Evolutionary conservation across 768 basidiomycete species (phyloP), one percentile per base, ranked within the genome.

Genomic region (Amyloporia xantha): DNA sequence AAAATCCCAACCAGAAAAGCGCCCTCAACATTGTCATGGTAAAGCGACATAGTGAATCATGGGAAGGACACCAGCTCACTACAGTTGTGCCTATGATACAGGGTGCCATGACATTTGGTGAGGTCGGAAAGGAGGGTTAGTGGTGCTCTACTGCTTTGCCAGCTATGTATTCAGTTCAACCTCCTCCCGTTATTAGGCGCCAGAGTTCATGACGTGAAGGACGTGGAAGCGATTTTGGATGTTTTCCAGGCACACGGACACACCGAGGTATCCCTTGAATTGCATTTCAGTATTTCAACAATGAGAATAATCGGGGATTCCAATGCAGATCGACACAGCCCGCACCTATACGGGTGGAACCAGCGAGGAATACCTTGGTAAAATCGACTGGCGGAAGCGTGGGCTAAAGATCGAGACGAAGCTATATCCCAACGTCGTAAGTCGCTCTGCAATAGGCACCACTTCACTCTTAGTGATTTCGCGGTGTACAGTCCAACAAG

Each of bases 321-420:
- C n/a, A n/a, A n/a, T 30, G 20, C 41, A 67, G 59, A 48, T 68
- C 36, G 67, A 68, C 48, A 60, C 62, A 33, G 57, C 58, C 2
- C 53, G 60, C 13, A 24, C 45, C n/a, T 67, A 66, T 48, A 41
- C 47, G 5, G 58, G 56, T 1, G 65, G 67, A 2, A 68, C 69
- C 4, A 60, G 55, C 38, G 68, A 69, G 53, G 58, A 69, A 47
- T 61, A 60, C 53, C 69, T 83, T n/a, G 79, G 76, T 5, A 66
- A 76, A 62, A 67, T 75, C 47, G 65, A 71, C 50, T 75, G 75
- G 68, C 66, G 75, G 50, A 62, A 64, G 38, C 70, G 76, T 28
- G 78, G 78, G 0, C 58, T 83, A 21, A 70, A 71, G 48, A 64
- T 84, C 30, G 79, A 82, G 37, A 84, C 80, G 1, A 85, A 85